Evolutionary conservation across 768 basidiomycete genomes (phyloP).

Genomic region (Leucocoprinus sp.): DNA sequence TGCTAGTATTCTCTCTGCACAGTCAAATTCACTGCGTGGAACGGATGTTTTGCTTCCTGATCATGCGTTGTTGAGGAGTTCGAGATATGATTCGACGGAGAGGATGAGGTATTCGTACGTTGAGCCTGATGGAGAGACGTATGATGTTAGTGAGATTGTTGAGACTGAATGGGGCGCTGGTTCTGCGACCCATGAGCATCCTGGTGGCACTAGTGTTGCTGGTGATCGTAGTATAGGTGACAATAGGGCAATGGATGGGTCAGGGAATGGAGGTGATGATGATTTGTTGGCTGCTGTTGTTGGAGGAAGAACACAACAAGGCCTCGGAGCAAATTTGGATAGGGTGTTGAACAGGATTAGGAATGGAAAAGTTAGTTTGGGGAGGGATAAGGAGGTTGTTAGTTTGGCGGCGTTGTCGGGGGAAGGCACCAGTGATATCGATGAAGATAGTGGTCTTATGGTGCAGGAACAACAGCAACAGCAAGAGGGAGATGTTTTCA

Average conservation of each 20-base stretch:
- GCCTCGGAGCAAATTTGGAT: conserved; percentile 60
- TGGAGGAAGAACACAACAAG: conserved; percentile 41
- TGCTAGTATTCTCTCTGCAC: conserved; percentile 64
- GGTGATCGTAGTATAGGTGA: background rate
- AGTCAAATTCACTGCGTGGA: conserved; percentile 77
- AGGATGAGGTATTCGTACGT: conserved; percentile 91
- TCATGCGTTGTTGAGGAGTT: conserved; percentile 78
- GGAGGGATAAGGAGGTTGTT: conserved; percentile 28
- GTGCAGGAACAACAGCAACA: background rate
- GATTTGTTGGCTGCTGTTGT: background rate
- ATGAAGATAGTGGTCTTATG: background rate
- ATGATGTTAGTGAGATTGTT: conserved; percentile 89
- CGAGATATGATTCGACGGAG: conserved; percentile 62
- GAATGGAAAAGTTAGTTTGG: conserved; percentile 42
- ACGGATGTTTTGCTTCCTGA: conserved; percentile 85
- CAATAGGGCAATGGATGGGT: background rate
- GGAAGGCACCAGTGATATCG: background rate
- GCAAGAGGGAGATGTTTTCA: background rate
- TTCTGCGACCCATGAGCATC: background rate
- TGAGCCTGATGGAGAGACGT: conserved; percentile 80
- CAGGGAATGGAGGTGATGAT: conserved; percentile 34
- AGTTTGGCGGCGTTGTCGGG: conserved; percentile 11
- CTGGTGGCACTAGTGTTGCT: background rate
- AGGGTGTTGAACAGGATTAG: conserved; percentile 71
- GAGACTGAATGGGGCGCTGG: conserved; percentile 79